Evolutionary conservation across 1,284 basidiomycete genomes (phyloP), one percentile per base, ranked within the genome.

Genomic region (Apiotrichum akiyoshidainum): DNA sequence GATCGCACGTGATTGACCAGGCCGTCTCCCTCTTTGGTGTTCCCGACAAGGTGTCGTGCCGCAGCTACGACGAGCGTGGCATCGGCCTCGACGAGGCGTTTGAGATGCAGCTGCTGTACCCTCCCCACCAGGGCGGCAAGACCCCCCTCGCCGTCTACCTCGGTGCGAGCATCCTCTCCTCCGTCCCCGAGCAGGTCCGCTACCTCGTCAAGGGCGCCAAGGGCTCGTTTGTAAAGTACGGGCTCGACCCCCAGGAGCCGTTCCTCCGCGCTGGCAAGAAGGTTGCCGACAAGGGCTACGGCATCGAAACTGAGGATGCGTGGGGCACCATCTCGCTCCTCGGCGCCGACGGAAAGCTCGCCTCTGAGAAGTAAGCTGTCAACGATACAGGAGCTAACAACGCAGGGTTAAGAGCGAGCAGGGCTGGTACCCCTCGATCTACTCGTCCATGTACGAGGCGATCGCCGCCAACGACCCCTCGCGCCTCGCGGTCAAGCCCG

Each of bases 221-320:
- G 62, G 91, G 88, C 35, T 83, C 84, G 3, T 92, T 83, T 73
- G 78, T 82, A 61, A 93, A 94, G 76, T 84, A 82, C 68, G 89
- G 89, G 2, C 74, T 90, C 44, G 90, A 92, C 73, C 79, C 85
- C 3, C 90, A 92, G 71, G 90, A 92, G 76, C 85, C 85, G 12
- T 75, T 78, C 62, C 69, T 80, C 41, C 75, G 65, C 47, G 50
- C 46, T 12, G 63, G 63, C 22, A 67, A 65, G 50, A 59, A 58
- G 48, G 59, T 62, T 12, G 55, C 41, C 53, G 53, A 63, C 52
- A 42, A 61, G 48, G 69, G 68, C 49, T 59, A 63, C 49, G 59
- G 61, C 21, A 48, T 62, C 26, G 66, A 67, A 59, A 49, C 44
- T 7, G 56, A 63, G 57, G 52, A 48, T 7, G 58, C 55, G 19